A percentile compares a stretch with the other conserved stretches of the same genome.
Conservation (phyloP, 2,329 filamentous ascomycete genomes). For the Talaromyces rugulosus region DNA sequence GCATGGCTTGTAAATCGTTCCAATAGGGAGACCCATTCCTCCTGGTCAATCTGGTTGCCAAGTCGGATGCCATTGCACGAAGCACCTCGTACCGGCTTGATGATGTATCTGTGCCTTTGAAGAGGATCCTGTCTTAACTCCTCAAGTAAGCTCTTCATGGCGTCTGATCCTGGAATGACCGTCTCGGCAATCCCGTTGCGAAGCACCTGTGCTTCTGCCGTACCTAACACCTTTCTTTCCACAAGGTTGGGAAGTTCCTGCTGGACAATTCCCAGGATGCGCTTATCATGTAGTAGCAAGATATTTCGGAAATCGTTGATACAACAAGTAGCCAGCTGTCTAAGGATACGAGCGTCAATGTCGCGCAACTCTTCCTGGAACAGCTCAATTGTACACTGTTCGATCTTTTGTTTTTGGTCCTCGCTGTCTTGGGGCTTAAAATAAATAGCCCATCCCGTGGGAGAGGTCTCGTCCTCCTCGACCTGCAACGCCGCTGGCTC, state of each 20-base stretch:
- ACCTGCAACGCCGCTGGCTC: conserved; percentile 6
- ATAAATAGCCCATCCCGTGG: conserved; percentile 5
- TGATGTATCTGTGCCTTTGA: conserved; percentile 20
- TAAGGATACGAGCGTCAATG: conserved; percentile 20
- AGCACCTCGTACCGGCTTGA: conserved; percentile 22
- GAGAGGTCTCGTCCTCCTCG: not conserved
- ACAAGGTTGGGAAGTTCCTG: conserved; percentile 19
- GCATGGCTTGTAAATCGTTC: conserved; percentile 12
- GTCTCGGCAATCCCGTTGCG: conserved; percentile 20
- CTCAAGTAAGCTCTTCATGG: conserved; percentile 16
- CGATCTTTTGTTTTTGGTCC: conserved; percentile 21
- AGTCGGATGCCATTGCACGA: conserved; percentile 23
- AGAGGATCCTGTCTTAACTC: conserved; percentile 2
- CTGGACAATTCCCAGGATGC: conserved; percentile 30
- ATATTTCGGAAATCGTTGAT: conserved; percentile 31
- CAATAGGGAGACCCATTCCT: conserved; percentile 20
- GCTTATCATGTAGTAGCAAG: conserved; percentile 29
- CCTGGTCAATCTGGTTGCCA: conserved; percentile 16
- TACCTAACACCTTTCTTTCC: conserved; percentile 15
- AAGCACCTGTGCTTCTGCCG: conserved; percentile 17
- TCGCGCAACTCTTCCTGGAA: conserved; percentile 25
- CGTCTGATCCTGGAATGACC: conserved; percentile 22
- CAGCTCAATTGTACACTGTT: conserved; percentile 20
- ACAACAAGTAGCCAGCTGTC: conserved; percentile 21
- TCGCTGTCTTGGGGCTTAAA: conserved; percentile 15